Percentiles rank a stretch among this genome's conserved stretches.
Conservation (phyloP, 2,329 filamentous ascomycete species). For the Fusarium sp. region DNA sequence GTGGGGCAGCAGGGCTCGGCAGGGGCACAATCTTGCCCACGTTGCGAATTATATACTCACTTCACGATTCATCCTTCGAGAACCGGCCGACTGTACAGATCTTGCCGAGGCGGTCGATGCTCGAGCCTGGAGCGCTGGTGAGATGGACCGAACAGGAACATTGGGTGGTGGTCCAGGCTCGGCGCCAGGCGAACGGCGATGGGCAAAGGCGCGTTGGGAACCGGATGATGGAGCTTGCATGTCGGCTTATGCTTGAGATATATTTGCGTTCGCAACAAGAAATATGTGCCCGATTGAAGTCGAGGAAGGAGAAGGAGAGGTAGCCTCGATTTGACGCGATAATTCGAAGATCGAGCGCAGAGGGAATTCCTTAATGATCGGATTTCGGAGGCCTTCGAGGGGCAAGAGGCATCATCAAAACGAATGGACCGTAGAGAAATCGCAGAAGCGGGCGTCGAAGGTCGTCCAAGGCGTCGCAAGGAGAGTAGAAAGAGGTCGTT, state of each 20-base stretch:
- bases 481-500: conserved; percentile 6
- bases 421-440: conserved; percentile 34
- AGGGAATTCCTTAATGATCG: conserved; percentile 37
- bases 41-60: conserved; percentile 42
- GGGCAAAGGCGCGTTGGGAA: conserved; percentile 63
- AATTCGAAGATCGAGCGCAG: conserved; percentile 16
- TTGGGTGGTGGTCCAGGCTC: conserved; percentile 69
- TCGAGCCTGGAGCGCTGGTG: conserved; percentile 71
- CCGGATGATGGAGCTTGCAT: conserved; percentile 45
- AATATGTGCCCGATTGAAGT: background rate
- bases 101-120: conserved; percentile 75
- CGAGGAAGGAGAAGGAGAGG: conserved; percentile 1
- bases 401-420: conserved; percentile 45
- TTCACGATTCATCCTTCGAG: conserved; percentile 50
- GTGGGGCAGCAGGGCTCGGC: conserved; percentile 36
- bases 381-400: conserved; percentile 42
- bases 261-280: conserved; percentile 9
- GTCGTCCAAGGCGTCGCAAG: conserved; percentile 7
- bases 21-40: conserved; percentile 29
- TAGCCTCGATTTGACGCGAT: conserved; percentile 1
- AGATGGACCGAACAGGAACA: conserved; percentile 68
- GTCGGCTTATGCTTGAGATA: conserved; percentile 13
- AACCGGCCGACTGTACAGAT: conserved; percentile 58
- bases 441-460: conserved; percentile 18
- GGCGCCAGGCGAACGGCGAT: conserved; percentile 71